Conservation (phyloP, 257 asterid genomes). For the Paulownia fortunei region DNA sequence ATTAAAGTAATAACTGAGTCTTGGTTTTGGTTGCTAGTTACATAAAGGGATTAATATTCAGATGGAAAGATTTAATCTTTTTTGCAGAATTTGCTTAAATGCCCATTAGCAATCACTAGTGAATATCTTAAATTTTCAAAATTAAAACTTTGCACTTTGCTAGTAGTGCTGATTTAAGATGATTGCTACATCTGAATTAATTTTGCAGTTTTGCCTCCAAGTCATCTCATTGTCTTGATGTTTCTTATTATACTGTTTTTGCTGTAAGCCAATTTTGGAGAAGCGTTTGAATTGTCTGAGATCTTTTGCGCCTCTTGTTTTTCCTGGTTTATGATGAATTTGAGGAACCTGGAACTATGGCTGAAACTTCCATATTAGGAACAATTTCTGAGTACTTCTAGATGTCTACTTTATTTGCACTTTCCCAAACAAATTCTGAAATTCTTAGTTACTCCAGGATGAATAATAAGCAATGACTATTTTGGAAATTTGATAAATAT, state of each 20-base stretch:
- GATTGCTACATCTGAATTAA: conserved; percentile 19
- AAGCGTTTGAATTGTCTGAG: conserved; percentile 15
- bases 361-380: conserved; percentile 6
- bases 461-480: neutral
- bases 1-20: neutral
- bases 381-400: neutral
- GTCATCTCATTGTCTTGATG: neutral
- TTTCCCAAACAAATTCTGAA: neutral
- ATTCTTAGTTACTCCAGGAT: conserved; percentile 10
- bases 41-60: neutral
- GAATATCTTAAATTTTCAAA: neutral
- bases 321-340: conserved; percentile 7
- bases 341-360: neutral
- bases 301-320: neutral
- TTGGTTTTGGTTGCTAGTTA: conserved; percentile 4
- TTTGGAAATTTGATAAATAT: neutral
- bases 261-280: neutral
- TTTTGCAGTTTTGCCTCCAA: conserved; percentile 23
- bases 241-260: conserved; percentile 17
- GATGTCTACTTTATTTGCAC: conserved; percentile 7
- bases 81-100: neutral
- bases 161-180: conserved; percentile 24
- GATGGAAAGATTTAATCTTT: conserved; percentile 22
- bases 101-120: conserved; percentile 13
- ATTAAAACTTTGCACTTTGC: neutral